Conservation (phyloP, 441 rosid species). For the Bruguiera hainesii region DNA sequence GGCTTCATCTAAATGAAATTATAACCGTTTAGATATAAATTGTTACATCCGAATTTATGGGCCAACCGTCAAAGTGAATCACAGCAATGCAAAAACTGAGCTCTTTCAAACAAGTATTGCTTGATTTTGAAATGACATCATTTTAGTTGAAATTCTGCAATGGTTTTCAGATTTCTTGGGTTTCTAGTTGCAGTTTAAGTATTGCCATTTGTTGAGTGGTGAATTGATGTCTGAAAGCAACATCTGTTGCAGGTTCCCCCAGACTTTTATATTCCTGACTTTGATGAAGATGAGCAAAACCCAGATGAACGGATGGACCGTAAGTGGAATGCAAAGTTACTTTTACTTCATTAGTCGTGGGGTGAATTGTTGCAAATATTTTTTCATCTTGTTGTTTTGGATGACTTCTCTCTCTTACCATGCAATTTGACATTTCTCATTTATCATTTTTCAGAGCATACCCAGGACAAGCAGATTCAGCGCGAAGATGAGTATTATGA, state of each 20-base stretch:
- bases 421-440: background rate
- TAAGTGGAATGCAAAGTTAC: constrained; percentile 40
- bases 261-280: constrained; percentile 89
- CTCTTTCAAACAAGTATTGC: no score
- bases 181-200: no score
- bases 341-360: background rate
- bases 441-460: constrained; percentile 51
- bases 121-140: no score
- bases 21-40: no score
- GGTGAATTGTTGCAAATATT: background rate
- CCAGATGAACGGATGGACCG: constrained; percentile 86
- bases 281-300: constrained; percentile 86
- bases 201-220: no score
- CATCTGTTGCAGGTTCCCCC: constrained; percentile 75
- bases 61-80: no score
- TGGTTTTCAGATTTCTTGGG: no score
- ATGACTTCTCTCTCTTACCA: background rate
- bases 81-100: no score
- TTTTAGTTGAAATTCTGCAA: no score
- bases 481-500: constrained; percentile 87
- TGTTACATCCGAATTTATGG: no score
- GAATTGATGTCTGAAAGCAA: constrained; percentile 1
- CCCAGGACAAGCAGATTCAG: constrained; percentile 85
- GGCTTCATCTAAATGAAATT: no score
- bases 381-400: background rate